phyloP scores from a whole-genome alignment of 2,329 filamentous ascomycete species.

The Penicillium fuscoglaucum region DNA sequence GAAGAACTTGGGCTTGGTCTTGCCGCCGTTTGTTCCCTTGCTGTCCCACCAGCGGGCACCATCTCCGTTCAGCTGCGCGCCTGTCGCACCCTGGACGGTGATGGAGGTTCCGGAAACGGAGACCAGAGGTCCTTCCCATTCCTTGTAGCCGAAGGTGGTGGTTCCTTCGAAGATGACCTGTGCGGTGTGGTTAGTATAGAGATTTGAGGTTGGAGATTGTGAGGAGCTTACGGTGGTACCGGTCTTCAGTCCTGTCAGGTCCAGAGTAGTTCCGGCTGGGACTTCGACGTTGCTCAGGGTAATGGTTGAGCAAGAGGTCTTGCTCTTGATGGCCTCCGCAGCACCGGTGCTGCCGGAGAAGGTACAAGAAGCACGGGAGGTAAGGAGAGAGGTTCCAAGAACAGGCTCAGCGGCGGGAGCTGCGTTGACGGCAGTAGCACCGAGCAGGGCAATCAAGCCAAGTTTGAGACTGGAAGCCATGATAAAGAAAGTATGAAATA shows the following conservation, averaged over 20 bases:
- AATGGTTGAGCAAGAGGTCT: neutral
- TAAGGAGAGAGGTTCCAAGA: neutral
- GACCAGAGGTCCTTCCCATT: constrained; percentile 66
- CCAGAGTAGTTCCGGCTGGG: neutral
- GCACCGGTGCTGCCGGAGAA: neutral
- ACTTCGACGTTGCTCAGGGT: neutral
- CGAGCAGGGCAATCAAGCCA: neutral
- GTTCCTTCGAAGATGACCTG: constrained; percentile 63
- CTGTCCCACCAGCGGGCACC: constrained; percentile 62
- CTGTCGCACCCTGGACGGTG: constrained; percentile 47
- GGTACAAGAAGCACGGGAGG: neutral
- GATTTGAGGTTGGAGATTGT: neutral
- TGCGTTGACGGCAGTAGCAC: neutral
- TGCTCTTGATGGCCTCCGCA: neutral
- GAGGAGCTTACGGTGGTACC: neutral
- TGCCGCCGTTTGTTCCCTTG: constrained; percentile 61
- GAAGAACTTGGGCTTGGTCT: constrained; percentile 67
- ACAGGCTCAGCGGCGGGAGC: neutral
- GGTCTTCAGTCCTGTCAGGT: neutral
- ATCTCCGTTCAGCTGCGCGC: constrained; percentile 52
- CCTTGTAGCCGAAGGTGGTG: constrained; percentile 65
- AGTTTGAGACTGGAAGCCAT: neutral
- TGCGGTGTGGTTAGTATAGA: neutral
- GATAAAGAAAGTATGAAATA: neutral
- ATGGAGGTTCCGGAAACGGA: constrained; percentile 61